phyloP scores from a whole-genome alignment of 2,329 filamentous ascomycete genomes.

The Cladorrhinum sp. region DNA sequence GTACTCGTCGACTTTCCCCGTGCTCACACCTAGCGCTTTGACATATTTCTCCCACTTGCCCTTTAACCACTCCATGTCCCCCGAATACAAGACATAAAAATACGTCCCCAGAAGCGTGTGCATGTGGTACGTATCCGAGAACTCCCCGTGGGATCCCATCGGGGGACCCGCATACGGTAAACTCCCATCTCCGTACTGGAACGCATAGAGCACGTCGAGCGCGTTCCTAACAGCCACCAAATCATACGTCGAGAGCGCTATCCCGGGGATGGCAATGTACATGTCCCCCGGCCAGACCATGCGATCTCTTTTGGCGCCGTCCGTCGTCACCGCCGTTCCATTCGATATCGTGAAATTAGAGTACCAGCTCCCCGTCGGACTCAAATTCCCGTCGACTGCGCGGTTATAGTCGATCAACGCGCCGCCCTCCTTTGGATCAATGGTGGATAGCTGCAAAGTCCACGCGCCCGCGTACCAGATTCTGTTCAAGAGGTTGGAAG shows the following conservation, averaged over 20 bases:
- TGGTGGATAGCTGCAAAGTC: constrained; percentile 43
- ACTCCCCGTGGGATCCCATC: constrained; percentile 34
- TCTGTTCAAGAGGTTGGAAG: constrained; percentile 48
- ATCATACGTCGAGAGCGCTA: constrained; percentile 54
- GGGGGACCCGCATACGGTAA: constrained; percentile 51
- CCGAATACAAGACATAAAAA: constrained; percentile 56
- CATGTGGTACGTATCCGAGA: constrained; percentile 56
- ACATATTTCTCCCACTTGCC: constrained; percentile 48
- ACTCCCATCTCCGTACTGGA: constrained; percentile 36
- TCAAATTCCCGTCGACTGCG: constrained; percentile 30
- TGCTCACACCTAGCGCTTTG: constrained; percentile 42
- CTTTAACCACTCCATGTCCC: constrained; percentile 47
- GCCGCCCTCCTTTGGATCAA: constrained; percentile 35
- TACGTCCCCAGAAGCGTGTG: constrained; percentile 57
- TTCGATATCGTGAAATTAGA: constrained; percentile 35
- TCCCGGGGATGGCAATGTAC: constrained; percentile 52
- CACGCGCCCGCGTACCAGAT: constrained; percentile 57
- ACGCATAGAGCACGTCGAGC: constrained; percentile 45
- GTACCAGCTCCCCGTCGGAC: constrained; percentile 32
- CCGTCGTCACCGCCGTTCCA: constrained; percentile 36
- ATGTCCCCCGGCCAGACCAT: constrained; percentile 63
- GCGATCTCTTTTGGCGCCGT: constrained; percentile 59
- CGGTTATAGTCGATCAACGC: constrained; percentile 37
- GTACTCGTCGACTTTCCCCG: constrained; percentile 33
- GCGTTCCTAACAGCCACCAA: constrained; percentile 49